phyloP scores from a whole-genome alignment of 139 green algal species.

The Picochlorum costavermella region DNA sequence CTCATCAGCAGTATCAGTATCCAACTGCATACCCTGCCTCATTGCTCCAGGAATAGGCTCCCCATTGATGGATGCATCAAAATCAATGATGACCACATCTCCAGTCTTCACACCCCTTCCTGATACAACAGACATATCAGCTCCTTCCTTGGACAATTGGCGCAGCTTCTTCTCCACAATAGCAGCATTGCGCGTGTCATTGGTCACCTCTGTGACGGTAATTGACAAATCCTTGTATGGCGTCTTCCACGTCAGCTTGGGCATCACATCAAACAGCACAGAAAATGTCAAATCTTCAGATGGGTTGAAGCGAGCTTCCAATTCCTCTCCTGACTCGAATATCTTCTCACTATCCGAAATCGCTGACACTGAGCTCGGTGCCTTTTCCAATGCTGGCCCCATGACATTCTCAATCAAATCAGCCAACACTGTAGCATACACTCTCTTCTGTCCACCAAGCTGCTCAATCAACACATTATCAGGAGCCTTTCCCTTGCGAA shows the following conservation, averaged over 20 bases:
- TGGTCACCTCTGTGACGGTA: conserved; percentile 14
- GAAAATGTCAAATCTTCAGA: conserved; percentile 32
- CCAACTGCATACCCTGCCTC: conserved; percentile 31
- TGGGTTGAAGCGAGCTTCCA: conserved; percentile 40
- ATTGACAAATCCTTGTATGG: conserved; percentile 56
- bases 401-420: conserved; percentile 18
- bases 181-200: conserved; percentile 31
- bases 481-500: conserved; percentile 25
- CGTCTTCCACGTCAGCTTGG: conserved; percentile 41
- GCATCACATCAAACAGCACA: conserved; percentile 31
- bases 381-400: conserved; percentile 13
- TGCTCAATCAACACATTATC: conserved; percentile 19
- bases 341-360: conserved; percentile 34
- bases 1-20: conserved; percentile 36
- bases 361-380: conserved; percentile 19
- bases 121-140: conserved; percentile 40
- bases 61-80: conserved; percentile 11
- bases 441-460: conserved; percentile 12
- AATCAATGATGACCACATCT: conserved; percentile 39
- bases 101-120: conserved; percentile 33
- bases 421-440: conserved; percentile 16
- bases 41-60: conserved; percentile 21
- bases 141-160: conserved; percentile 48
- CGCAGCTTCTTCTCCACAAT: conserved; percentile 47
- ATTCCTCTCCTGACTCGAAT: conserved; percentile 22